A percentile compares a stretch with the other conserved stretches of the same genome.
Conservation (phyloP, 2,329 filamentous ascomycete species). For the Fusarium redolens region DNA sequence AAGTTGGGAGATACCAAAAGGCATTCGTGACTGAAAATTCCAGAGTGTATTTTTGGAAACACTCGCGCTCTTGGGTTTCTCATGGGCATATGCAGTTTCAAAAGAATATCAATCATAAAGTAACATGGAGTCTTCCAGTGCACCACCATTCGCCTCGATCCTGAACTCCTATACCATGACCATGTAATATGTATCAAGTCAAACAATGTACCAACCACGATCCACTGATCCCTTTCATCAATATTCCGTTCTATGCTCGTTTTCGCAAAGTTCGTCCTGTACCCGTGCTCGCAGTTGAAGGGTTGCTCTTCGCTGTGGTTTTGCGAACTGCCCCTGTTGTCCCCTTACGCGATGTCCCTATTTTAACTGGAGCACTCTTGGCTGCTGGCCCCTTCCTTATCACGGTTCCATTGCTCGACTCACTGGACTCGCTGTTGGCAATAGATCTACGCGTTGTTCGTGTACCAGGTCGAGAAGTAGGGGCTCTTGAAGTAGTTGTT, state of each 20-base stretch:
- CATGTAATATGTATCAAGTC: slow-evolving; percentile 9
- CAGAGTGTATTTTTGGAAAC: slow-evolving; percentile 30
- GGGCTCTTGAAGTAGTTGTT: slow-evolving; percentile 50
- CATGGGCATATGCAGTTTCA: slow-evolving; percentile 23
- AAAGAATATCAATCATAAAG: slow-evolving; percentile 19
- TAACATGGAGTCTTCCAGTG: slow-evolving; percentile 24
- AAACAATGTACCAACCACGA: slow-evolving; percentile 1
- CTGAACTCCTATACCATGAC: slow-evolving; percentile 37
- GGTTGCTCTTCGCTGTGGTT: slow-evolving; percentile 38
- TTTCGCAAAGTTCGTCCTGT: slow-evolving; percentile 67
- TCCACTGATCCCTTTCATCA: slow-evolving; percentile 14
- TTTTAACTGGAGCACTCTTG: slow-evolving; percentile 57
- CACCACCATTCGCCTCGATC: slow-evolving; percentile 18
- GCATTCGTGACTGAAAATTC: slow-evolving; percentile 37
- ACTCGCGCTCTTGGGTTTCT: slow-evolving; percentile 30
- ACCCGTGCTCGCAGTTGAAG: slow-evolving; percentile 55
- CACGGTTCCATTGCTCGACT: slow-evolving; percentile 73
- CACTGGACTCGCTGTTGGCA: slow-evolving; percentile 71
- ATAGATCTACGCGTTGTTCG: slow-evolving; percentile 66
- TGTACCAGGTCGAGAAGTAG: slow-evolving; percentile 54
- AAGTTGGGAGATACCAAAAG: slow-evolving; percentile 23
- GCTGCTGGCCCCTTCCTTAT: slow-evolving; percentile 64
- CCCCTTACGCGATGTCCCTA: slow-evolving; percentile 65
- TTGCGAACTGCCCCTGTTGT: slow-evolving; percentile 63
- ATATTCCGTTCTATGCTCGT: slow-evolving; percentile 52